A percentile compares a stretch with the other conserved stretches of the same genome.
Conservation (phyloP, 441 rosid genomes). For the Brassica balearica region DNA sequence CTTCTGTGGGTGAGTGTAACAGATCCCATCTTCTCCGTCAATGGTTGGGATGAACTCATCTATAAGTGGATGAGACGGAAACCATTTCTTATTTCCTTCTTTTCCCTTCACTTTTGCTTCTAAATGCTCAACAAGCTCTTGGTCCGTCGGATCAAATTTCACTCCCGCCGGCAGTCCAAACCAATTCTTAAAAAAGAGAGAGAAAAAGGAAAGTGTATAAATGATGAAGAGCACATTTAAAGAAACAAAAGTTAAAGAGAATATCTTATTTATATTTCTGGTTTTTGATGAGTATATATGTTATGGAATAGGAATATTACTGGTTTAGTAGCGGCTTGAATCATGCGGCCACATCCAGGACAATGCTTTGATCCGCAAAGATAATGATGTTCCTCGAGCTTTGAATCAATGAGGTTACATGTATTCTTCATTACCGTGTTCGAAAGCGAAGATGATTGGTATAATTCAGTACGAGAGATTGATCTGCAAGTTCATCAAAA, state of each 20-base stretch:
- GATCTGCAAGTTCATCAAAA: conserved; percentile 25
- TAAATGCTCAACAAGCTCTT: conserved; percentile 93
- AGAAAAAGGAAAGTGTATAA: background rate
- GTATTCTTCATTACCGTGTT: conserved; percentile 32
- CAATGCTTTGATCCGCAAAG: conserved; percentile 86
- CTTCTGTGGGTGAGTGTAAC: conserved; percentile 98
- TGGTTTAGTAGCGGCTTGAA: conserved; percentile 77
- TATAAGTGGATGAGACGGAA: conserved; percentile 82
- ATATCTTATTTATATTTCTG: conserved; percentile 7
- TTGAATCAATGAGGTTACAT: conserved; percentile 64
- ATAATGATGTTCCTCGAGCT: conserved; percentile 90
- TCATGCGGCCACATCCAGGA: conserved; percentile 94
- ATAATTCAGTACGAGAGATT: conserved; percentile 6
- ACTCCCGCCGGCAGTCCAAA: conserved; percentile 97
- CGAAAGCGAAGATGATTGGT: conserved; percentile 7
- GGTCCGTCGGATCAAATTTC: conserved; percentile 97
- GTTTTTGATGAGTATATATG: conserved; percentile 11
- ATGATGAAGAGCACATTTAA: conserved; percentile 22
- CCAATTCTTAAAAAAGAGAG: conserved; percentile 66
- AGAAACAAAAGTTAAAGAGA: conserved; percentile 37
- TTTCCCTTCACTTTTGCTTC: conserved; percentile 90
- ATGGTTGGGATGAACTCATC: conserved; percentile 97
- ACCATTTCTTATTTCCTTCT: conserved; percentile 32
- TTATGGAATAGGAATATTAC: conserved; percentile 45
- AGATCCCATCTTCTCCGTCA: conserved; percentile 97